Base-by-base conservation (phyloP, 768 basidiomycete genomes). In the Tricholoma sp. region DNA sequence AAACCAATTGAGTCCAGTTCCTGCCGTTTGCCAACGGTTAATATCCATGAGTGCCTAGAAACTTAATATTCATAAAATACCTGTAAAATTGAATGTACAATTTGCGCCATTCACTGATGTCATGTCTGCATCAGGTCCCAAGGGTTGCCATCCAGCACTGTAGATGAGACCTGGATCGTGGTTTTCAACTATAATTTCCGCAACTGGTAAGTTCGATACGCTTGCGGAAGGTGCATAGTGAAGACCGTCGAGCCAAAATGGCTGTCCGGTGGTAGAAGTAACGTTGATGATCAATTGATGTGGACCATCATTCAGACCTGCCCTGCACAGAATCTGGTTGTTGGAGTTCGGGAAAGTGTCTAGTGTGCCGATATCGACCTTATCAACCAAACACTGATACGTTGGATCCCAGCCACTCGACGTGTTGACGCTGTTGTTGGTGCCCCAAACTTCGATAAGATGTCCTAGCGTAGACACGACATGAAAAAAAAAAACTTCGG, bases 201-300 rank as follows among this genome's bases (percentile, higher is more conserved):
- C 58, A 9, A 58, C 56, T 24, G 64, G 64, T 22, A n/a, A n/a
- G n/a, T 65, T 41, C 7, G 59, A 27, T 4, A 61, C 51, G n/a
- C 54, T 59, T 5, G 64, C 50, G 10, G 64, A 66, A 5, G 69
- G 71, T 31, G 63, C 52, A 29, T 70, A 72, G 10, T 63, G 55
- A 19, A 72, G 62, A 14, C 57, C n/a, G 31, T 72, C 71, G 21
- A 71, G 56, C 65, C 62, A 71, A 52, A 72, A 72, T 7, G 22
- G 27, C 45, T 24, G 21, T 46, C 45, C 45, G 10, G n/a, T 24
- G 11, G 12, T 5, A 12, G 45, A 46, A 10, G 45, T 24, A 3
- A 57, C 59, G 8, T 58, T 62, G 9, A 71, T 57, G 1, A 61
- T 65, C 24, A 71, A 45, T 9, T 50, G 57, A 37, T 72, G 69